Percentiles rank a stretch among this genome's conserved stretches.
Conservation (phyloP, 2,329 filamentous ascomycete genomes). For the Penicillium sclerotigenum region DNA sequence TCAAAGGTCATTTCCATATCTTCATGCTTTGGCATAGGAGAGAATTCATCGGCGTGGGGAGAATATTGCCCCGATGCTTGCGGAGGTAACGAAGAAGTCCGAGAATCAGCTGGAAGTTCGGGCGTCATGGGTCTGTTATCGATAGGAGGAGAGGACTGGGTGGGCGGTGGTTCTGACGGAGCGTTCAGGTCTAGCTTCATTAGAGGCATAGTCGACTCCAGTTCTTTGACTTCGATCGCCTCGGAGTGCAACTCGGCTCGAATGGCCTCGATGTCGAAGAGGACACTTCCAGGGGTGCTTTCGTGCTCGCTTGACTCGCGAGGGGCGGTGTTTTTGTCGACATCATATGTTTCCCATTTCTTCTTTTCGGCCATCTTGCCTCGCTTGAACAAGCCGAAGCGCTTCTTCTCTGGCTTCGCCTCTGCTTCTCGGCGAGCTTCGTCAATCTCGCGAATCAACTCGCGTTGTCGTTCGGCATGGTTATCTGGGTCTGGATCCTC, state of each 20-base stretch:
- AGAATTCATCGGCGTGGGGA: slow-evolving; percentile 12
- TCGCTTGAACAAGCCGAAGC: slow-evolving; percentile 75
- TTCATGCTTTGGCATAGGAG: slow-evolving; percentile 27
- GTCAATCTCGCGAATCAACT: slow-evolving; percentile 95
- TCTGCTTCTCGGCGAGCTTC: slow-evolving; percentile 86
- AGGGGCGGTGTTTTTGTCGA: slow-evolving; percentile 43
- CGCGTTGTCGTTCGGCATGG: slow-evolving; percentile 79
- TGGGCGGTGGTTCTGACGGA: slow-evolving; percentile 17
- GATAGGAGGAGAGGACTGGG: slow-evolving; percentile 24
- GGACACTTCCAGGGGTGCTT: slow-evolving; percentile 52
- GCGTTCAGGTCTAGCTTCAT: slow-evolving; percentile 70
- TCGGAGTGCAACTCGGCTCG: slow-evolving; percentile 77
- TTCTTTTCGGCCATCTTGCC: slow-evolving; percentile 73
- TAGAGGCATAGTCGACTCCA: slow-evolving; percentile 82
- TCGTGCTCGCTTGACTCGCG: slow-evolving; percentile 27
- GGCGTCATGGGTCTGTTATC: slow-evolving; percentile 41
- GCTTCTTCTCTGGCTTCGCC: slow-evolving; percentile 68
- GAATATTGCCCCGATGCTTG: slow-evolving; percentile 10
- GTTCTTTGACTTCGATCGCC: slow-evolving; percentile 68
- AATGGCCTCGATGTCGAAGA: slow-evolving; percentile 96
- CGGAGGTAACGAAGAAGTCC: slow-evolving; percentile 19
- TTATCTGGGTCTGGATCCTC: slow-evolving; percentile 97
- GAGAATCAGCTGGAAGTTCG: slow-evolving; percentile 19
- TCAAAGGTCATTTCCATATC: slow-evolving; percentile 69
- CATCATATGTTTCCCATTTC: slow-evolving; percentile 92